These are phyloP conservation scores for Phytophthora multivora DNA, from an alignment of 352 stramenopile genomes.

Conservation along the genomic window DNA sequence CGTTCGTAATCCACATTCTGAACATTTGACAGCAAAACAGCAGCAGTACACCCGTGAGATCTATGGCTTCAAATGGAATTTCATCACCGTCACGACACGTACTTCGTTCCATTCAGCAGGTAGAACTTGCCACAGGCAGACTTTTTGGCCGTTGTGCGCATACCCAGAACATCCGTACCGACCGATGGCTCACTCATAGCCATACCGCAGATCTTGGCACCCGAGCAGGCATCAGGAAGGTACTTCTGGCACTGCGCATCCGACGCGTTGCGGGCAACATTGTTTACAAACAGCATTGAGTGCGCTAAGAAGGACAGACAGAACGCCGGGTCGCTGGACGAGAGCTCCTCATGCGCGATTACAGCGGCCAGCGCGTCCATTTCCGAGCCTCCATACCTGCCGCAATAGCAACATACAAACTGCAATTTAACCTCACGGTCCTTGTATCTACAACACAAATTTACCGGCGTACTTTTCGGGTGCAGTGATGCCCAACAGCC, in stretches of 20 bases:
- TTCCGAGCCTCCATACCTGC: constrained; percentile 93
- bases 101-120: constrained; percentile 89
- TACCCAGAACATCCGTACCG: constrained; percentile 94
- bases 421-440: neutral
- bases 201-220: constrained; percentile 97
- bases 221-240: constrained; percentile 92
- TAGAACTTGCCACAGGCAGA: constrained; percentile 90
- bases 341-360: constrained; percentile 96
- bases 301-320: constrained; percentile 97
- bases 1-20: constrained; percentile 99
- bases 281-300: constrained; percentile 95
- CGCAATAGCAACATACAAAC: neutral
- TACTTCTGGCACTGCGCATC: constrained; percentile 88
- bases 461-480: constrained; percentile 79
- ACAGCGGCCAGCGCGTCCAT: constrained; percentile 96
- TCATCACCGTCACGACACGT: constrained; percentile 21
- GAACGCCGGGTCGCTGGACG: constrained; percentile 97
- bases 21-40: neutral
- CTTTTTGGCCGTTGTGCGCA: constrained; percentile 94
- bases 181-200: constrained; percentile 98
- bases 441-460: neutral
- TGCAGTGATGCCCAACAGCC: constrained; percentile 96
- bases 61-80: neutral
- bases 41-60: no score
- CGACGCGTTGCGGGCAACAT: constrained; percentile 90